Percentiles rank a stretch among this genome's conserved stretches.
phyloP scores from a whole-genome alignment of 441 rosid species.

The Adansonia grandidieri region DNA sequence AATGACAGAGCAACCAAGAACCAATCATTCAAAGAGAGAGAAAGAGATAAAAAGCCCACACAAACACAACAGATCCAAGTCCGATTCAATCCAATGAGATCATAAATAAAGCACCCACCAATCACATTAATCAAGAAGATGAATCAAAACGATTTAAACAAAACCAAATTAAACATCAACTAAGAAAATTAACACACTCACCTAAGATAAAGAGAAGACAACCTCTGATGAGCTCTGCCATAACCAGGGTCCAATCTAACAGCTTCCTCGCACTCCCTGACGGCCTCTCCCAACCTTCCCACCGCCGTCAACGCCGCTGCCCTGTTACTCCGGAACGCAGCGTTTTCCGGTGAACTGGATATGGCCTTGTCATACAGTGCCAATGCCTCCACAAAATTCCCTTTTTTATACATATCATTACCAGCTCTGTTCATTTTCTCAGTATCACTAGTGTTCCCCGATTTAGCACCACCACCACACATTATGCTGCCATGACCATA shows the following conservation, averaged over 20 bases:
- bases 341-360: conserved; percentile 52
- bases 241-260: conserved; percentile 53
- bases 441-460: conserved; percentile 34
- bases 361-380: conserved; percentile 61
- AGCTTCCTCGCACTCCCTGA: conserved; percentile 65
- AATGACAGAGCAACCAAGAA: conserved; percentile 13
- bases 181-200: conserved; percentile 21
- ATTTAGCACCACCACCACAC: conserved; percentile 19
- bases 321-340: conserved; percentile 64
- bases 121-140: conserved; percentile 27
- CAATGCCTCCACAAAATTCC: conserved; percentile 58
- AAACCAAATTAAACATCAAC: background rate
- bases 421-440: conserved; percentile 64
- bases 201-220: conserved; percentile 69
- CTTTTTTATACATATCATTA: conserved; percentile 62
- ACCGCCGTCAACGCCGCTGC: conserved; percentile 63
- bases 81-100: conserved; percentile 1
- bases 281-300: conserved; percentile 60
- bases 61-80: background rate
- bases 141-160: background rate
- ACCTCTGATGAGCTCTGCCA: conserved; percentile 60
- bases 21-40: background rate
- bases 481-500: conserved; percentile 74
- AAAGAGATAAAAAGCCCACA: background rate
- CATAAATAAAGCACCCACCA: conserved; percentile 20